Evolutionary conservation across 768 basidiomycete genomes (phyloP), one percentile per base, ranked within the genome.

Genomic region (Leccinum broughii): DNA sequence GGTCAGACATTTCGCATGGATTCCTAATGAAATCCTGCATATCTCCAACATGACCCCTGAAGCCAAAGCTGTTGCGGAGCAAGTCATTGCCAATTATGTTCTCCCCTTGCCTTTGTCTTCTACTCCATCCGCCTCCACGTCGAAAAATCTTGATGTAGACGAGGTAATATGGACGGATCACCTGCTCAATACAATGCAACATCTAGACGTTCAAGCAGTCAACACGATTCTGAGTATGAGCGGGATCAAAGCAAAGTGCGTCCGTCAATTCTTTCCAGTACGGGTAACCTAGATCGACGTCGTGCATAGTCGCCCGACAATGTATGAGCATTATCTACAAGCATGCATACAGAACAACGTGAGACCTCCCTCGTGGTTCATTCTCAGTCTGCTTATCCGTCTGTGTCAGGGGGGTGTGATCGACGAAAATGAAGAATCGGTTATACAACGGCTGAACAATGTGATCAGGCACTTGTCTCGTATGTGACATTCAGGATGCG

Each of bases 1-100:
- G 2, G 80, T 88, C 32, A 67, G 77, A 15, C 91, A 95, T 51
- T 98, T 98, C 68, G 86, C 85, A 0, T 99, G 97, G 97, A 98
- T 99, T 62, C 95, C 97, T 0, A 81, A 88, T 28, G 77, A 81
- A 44, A 77, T 98, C 32, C 77, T 95, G 9, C 79, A 80, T 46
- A 81, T 83, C 61, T 77, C 81, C 9, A 74, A 77, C n/a, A 71
- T 81, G 17, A 81, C 78, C 14, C 39, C 72, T 0, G 90, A 92
- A 66, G 79, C 86, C 48, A 83, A 85, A 87, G 70, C 82, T 22
- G 72, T 85, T 2, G 84, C 89, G 11, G 91, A 93, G 66, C 78
- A 85, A 51, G 81, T 87, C 20, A 66, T 94, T 1, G 80, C 81
- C n/a, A 82, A 88, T n/a, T 84, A 86, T 62, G 84, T 98, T 54